Conservation (phyloP, 352 stramenopile genomes). For the Albugo candida region DNA sequence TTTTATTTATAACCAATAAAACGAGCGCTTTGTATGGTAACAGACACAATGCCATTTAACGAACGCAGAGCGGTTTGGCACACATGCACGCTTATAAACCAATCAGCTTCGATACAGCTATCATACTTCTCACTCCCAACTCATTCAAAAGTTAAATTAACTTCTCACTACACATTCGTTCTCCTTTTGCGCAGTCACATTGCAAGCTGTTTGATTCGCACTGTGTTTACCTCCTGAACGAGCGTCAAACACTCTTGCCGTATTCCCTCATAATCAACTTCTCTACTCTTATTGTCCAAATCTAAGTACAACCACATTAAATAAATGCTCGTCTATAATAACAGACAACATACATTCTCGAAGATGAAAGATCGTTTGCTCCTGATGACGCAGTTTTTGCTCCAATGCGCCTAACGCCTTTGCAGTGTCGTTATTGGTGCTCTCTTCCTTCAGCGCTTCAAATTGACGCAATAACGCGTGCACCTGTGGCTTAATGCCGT, state of each 20-base stretch:
- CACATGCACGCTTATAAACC: too few species aligned
- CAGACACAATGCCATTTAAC: too few species aligned
- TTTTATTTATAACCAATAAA: too few species aligned
- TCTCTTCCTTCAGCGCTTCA: constrained; percentile 60
- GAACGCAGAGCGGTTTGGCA: too few species aligned
- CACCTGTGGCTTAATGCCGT: constrained; percentile 77
- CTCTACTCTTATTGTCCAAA: constrained; percentile 71
- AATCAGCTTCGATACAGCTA: too few species aligned
- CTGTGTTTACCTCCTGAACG: constrained; percentile 52
- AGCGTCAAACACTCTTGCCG: constrained; percentile 65
- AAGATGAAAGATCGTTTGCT: constrained; percentile 85
- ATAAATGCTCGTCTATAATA: background rate
- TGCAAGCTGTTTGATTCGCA: constrained; percentile 31
- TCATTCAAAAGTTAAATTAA: too few species aligned
- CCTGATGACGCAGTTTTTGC: constrained; percentile 79
- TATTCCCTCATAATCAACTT: constrained; percentile 78
- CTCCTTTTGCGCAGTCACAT: too few species aligned
- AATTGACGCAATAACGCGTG: constrained; percentile 32
- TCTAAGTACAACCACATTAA: constrained; percentile 5
- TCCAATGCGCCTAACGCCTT: constrained; percentile 72
- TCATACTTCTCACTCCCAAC: too few species aligned
- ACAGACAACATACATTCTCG: constrained; percentile 31
- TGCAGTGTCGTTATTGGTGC: constrained; percentile 46
- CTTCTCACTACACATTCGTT: too few species aligned
- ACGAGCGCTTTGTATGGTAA: too few species aligned